phyloP scores from a whole-genome alignment of 2,329 filamentous ascomycete species.

The Parastagonospora nodorum region DNA sequence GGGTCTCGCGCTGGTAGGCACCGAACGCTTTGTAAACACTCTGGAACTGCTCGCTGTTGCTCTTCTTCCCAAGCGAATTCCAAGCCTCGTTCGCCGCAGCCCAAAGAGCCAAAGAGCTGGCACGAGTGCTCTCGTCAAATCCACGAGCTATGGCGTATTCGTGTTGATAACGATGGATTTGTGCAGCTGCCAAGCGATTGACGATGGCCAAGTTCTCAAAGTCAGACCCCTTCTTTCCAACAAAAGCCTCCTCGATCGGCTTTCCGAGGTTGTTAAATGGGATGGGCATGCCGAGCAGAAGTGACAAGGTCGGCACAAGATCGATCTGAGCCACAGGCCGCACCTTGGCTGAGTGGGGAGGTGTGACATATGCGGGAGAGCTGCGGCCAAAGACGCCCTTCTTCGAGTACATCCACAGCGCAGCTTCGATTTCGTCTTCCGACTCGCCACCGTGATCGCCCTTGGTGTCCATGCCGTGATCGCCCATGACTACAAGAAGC shows the following conservation, averaged over 20 bases:
- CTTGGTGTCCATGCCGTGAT: slow-evolving; percentile 97
- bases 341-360: slow-evolving; percentile 74
- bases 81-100: slow-evolving; percentile 61
- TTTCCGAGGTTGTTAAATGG: slow-evolving; percentile 94
- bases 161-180: slow-evolving; percentile 85
- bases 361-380: slow-evolving; percentile 61
- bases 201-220: slow-evolving; percentile 80
- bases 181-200: slow-evolving; percentile 77
- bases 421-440: slow-evolving; percentile 91
- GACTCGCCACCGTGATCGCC: slow-evolving; percentile 99
- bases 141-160: slow-evolving; percentile 78
- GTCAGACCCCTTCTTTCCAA: slow-evolving; percentile 68
- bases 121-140: slow-evolving; percentile 64
- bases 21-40: slow-evolving; percentile 63
- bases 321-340: slow-evolving; percentile 85
- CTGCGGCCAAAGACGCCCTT: slow-evolving; percentile 81
- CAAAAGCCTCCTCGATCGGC: slow-evolving; percentile 93
- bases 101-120: slow-evolving; percentile 65
- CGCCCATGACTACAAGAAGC: slow-evolving; percentile 93
- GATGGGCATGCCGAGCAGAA: slow-evolving; percentile 88
- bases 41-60: slow-evolving; percentile 47
- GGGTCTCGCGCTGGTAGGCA: slow-evolving; percentile 76
- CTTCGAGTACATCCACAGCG: slow-evolving; percentile 98
- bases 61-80: slow-evolving; percentile 48
- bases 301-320: slow-evolving; percentile 85